Evolutionary conservation across 163 green algal species (phyloP).

Genomic region (Picocystis sp.): DNA sequence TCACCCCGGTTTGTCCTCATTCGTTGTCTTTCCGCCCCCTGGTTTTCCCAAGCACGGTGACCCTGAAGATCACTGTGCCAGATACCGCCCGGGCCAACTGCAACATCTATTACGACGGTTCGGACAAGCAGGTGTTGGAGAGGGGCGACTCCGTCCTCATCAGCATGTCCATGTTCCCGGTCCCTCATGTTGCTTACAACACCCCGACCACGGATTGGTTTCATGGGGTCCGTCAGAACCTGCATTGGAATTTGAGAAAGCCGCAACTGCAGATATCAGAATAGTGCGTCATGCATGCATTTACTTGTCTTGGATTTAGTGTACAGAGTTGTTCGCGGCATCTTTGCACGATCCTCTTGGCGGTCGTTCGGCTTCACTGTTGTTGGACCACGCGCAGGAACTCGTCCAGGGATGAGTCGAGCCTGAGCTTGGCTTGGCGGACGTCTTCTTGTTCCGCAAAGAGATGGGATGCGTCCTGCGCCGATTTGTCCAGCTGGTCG

Average conservation of each 20-base stretch:
- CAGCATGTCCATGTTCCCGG: conserved; percentile 74
- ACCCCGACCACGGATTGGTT: conserved; percentile 3
- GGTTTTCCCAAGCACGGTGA: conserved; percentile 88
- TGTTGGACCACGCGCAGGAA: too few species aligned
- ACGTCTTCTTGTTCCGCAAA: too few species aligned
- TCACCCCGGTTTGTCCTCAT: conserved; percentile 95
- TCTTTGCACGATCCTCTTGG: too few species aligned
- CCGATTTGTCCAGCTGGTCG: too few species aligned
- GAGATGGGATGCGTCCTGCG: too few species aligned
- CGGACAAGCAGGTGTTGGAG: conserved; percentile 44
- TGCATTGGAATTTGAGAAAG: conserved; percentile 2
- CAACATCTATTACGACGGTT: conserved; percentile 1
- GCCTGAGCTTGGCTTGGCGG: too few species aligned
- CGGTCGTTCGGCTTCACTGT: too few species aligned
- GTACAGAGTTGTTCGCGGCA: too few species aligned
- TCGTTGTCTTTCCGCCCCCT: conserved; percentile 86
- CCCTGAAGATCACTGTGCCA: conserved; percentile 57
- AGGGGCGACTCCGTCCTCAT: conserved; percentile 61
- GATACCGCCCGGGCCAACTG: conserved; percentile 52
- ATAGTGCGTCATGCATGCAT: too few species aligned
- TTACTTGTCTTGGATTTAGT: too few species aligned
- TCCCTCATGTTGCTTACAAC: conserved; percentile 32
- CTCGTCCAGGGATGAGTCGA: too few species aligned
- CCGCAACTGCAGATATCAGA: too few species aligned
- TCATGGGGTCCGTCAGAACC: conserved; percentile 2